Percentiles rank a stretch among this genome's conserved stretches.
These are phyloP conservation scores for Rhizopus stolonifer DNA, from an alignment of 371 early-diverging fungal genomes.

Conservation along the genomic window DNA sequence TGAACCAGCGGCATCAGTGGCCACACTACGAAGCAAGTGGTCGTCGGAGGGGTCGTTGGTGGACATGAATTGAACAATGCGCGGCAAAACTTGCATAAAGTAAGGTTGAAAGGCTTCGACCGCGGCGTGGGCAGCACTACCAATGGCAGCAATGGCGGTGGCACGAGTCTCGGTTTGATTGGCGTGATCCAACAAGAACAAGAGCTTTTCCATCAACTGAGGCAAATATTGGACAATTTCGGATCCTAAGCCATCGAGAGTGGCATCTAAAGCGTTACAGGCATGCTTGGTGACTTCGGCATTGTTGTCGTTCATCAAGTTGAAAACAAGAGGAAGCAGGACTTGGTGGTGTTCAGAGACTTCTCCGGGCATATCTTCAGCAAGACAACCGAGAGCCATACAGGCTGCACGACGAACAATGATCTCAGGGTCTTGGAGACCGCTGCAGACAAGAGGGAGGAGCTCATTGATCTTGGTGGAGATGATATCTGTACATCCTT, in stretches of 20 bases:
- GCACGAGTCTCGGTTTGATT: conserved; percentile 60
- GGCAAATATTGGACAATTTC: conserved; percentile 75
- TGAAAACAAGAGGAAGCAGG: conserved; percentile 78
- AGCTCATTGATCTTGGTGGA: conserved; percentile 69
- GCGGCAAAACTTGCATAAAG: conserved; percentile 69
- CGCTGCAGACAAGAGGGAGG: conserved; percentile 67
- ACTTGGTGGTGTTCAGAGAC: conserved; percentile 74
- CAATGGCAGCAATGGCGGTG: conserved; percentile 81
- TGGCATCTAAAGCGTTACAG: conserved; percentile 79
- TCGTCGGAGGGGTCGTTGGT: conserved; percentile 60
- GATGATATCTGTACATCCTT: conserved; percentile 85
- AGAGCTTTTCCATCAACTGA: conserved; percentile 73
- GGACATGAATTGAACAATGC: conserved; percentile 70
- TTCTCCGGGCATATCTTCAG: conserved; percentile 76
- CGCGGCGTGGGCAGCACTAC: conserved; percentile 83
- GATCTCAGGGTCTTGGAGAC: conserved; percentile 74
- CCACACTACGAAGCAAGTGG: conserved; percentile 74
- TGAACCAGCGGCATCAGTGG: conserved; percentile 80
- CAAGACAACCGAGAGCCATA: conserved; percentile 78
- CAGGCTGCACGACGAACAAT: conserved; percentile 85
- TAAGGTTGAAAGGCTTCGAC: conserved; percentile 71
- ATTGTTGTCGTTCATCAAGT: conserved; percentile 70
- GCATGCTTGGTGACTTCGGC: conserved; percentile 73
- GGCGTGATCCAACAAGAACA: conserved; percentile 66
- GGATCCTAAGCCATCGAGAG: conserved; percentile 76